phyloP scores from a whole-genome alignment of 2,329 filamentous ascomycete species.

The Fusarium tupiense region DNA sequence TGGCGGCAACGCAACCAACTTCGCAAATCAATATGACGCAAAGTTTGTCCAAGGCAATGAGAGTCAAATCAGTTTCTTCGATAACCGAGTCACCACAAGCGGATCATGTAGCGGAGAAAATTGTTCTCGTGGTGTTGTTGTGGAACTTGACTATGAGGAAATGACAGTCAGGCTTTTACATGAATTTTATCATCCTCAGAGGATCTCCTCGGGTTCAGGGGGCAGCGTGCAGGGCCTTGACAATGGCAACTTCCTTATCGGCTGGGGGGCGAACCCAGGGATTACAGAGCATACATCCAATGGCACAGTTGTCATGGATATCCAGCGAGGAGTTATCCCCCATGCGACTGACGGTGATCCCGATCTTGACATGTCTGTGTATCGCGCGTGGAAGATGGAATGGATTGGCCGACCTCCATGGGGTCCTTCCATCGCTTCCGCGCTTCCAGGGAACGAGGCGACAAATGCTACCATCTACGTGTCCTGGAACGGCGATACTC shows the following conservation, averaged over 20 bases:
- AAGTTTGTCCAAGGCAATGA: slow-evolving; percentile 58
- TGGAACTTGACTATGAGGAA: slow-evolving; percentile 56
- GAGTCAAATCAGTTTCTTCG: slow-evolving; percentile 60
- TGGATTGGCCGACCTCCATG: slow-evolving; percentile 40
- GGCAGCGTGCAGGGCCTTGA: slow-evolving; percentile 62
- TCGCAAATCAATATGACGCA: slow-evolving; percentile 59
- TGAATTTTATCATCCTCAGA: slow-evolving; percentile 61
- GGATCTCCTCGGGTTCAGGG: slow-evolving; percentile 60
- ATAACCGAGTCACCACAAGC: slow-evolving; percentile 53
- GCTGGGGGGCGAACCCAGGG: slow-evolving; percentile 64
- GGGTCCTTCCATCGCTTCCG: slow-evolving; percentile 38
- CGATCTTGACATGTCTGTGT: slow-evolving; percentile 33
- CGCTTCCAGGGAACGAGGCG: slow-evolving; percentile 7
- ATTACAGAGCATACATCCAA: slow-evolving; percentile 54
- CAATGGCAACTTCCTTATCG: slow-evolving; percentile 63
- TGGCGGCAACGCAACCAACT: slow-evolving; percentile 47
- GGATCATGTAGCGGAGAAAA: slow-evolving; percentile 20
- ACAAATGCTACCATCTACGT: slow-evolving; percentile 33
- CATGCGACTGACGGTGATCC: slow-evolving; percentile 42
- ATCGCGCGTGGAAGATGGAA: slow-evolving; percentile 42
- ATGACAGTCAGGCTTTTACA: slow-evolving; percentile 59
- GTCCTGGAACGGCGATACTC: slow-evolving; percentile 44
- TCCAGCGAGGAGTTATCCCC: slow-evolving; percentile 54
- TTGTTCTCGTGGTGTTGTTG: slow-evolving; percentile 40
- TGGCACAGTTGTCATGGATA: slow-evolving; percentile 50